Conservation (phyloP, 2,329 filamentous ascomycete genomes). For the Phialemonium atrogriseum region DNA sequence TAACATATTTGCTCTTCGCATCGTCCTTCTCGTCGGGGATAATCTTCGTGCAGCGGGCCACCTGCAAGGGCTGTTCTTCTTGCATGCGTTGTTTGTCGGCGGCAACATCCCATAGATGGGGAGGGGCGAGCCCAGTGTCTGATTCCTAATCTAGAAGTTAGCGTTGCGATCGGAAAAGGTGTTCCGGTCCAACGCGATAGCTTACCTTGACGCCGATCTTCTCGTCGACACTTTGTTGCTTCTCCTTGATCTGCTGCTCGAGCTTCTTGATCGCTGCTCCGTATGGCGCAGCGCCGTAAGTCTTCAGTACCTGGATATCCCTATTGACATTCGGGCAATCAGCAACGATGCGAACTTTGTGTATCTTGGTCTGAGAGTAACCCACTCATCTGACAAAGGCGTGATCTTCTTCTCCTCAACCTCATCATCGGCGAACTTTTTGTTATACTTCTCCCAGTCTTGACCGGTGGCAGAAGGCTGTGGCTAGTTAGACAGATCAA, state of each 20-base stretch:
- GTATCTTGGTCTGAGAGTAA: slow-evolving; percentile 14
- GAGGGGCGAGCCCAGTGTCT: slow-evolving; percentile 94
- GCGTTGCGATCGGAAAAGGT: slow-evolving; percentile 9
- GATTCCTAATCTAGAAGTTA: slow-evolving; percentile 62
- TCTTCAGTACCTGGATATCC: slow-evolving; percentile 98
- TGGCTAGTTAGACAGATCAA: slow-evolving; percentile 17
- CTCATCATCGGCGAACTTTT: slow-evolving; percentile 94
- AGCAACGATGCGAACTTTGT: too few relatives aligned
- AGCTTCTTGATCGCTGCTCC: slow-evolving; percentile 91
- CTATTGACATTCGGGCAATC: too few relatives aligned
- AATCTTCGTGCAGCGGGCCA: slow-evolving; percentile 97
- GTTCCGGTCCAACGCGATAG: too few relatives aligned
- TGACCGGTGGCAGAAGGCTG: slow-evolving; percentile 91
- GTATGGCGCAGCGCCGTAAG: slow-evolving; percentile 94
- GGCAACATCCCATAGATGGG: slow-evolving; percentile 97
- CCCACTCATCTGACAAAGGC: slow-evolving; percentile 90
- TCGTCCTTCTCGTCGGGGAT: slow-evolving; percentile 93
- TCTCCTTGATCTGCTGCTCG: slow-evolving; percentile 99
- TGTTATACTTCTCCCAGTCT: slow-evolving; percentile 98
- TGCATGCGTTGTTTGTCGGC: slow-evolving; percentile 97
- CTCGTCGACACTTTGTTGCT: slow-evolving; percentile 95
- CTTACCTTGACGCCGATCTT: slow-evolving; percentile 83
- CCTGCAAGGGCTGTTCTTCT: slow-evolving; percentile 95
- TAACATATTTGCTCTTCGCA: slow-evolving; percentile 99
- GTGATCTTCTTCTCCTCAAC: slow-evolving; percentile 99